phyloP scores from a whole-genome alignment of 495 filamentous ascomycete species.

The Penicillium coffeae region DNA sequence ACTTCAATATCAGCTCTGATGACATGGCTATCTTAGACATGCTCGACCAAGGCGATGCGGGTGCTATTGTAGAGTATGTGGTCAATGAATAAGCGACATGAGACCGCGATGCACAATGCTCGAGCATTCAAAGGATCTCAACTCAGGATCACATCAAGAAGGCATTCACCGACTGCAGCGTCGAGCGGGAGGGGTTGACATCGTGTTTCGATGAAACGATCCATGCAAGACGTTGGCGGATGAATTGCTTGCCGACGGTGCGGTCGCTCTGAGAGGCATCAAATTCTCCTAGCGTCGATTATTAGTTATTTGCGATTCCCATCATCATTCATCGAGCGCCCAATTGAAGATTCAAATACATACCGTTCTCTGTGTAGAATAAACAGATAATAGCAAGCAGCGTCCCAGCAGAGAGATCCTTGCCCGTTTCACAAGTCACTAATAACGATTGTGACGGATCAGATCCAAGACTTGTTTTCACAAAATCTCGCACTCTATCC shows the following conservation, averaged over 20 bases:
- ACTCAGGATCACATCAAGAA: constrained; percentile 62
- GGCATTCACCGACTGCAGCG: constrained; percentile 81
- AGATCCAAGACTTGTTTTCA: constrained; percentile 25
- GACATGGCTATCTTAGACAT: constrained; percentile 63
- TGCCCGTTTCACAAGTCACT: constrained; percentile 58
- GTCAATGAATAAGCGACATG: constrained; percentile 35
- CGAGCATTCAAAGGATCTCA: not conserved
- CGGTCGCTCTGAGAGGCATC: constrained; percentile 22
- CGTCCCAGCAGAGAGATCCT: constrained; percentile 62
- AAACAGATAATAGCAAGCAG: constrained; percentile 60
- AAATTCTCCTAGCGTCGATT: constrained; percentile 28
- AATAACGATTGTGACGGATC: constrained; percentile 40
- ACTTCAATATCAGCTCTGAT: constrained; percentile 57
- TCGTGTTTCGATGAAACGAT: constrained; percentile 70
- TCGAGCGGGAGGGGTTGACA: constrained; percentile 74
- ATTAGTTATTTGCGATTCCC: constrained; percentile 18
- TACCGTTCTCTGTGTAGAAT: constrained; percentile 57
- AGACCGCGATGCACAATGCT: not conserved
- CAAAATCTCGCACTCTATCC: constrained; percentile 48
- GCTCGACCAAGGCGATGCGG: constrained; percentile 58
- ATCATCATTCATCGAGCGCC: constrained; percentile 20
- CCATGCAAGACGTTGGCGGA: constrained; percentile 71
- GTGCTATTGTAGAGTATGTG: constrained; percentile 52
- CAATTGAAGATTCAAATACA: constrained; percentile 10
- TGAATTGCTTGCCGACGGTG: constrained; percentile 65